Base-by-base conservation (phyloP, 2,329 filamentous ascomycete species). In the Aureobasidium zeae region DNA sequence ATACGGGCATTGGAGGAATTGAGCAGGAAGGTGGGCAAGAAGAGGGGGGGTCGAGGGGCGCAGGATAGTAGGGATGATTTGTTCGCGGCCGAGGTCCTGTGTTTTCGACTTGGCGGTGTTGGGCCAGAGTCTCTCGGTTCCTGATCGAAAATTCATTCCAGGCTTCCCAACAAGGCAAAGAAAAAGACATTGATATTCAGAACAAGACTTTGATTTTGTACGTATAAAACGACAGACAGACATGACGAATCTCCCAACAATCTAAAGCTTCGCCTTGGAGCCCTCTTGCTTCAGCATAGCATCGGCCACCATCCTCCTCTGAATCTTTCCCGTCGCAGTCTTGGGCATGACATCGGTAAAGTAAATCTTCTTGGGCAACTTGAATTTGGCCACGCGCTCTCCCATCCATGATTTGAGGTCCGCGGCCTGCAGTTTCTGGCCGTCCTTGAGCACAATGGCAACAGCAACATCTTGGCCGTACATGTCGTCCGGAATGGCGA, bases 301-400 rank as follows among this genome's bases (percentile, higher is more conserved):
- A 63, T 89, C 84, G 11, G 85, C 85, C n/a, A 93, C 85, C 55
- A 88, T 85, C 49, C 84, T 75, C 49, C 86, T 71, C 65, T 93
- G 86, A 47, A 93, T 83, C 71, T 93, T 93, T 45, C 86, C 86
- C 5, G 86, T 93, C n/a, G 86, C 85, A 3, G 86, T 89, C 73
- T 93, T 93, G 50, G 86, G 86, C 78, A 93, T 93, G 51, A 81
- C 67, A 46, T 86, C 74, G 25, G 85, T 85, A 55, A 91, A 87
- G 68, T 83, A 51, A 20, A 51, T 29, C 44, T 85, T 79, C 68
- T 85, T 88, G 2, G 86, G 86, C 30, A 87, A 73, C 69, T 93
- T 93, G 64, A 91, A 91, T 64, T 84, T 87, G 47, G 81, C 82
- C 49, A 87, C 67, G 57, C 76, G 80, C 48, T 81, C 76, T 0